Base-by-base conservation (phyloP, 495 filamentous ascomycete species). In the Xylaria venustula region DNA sequence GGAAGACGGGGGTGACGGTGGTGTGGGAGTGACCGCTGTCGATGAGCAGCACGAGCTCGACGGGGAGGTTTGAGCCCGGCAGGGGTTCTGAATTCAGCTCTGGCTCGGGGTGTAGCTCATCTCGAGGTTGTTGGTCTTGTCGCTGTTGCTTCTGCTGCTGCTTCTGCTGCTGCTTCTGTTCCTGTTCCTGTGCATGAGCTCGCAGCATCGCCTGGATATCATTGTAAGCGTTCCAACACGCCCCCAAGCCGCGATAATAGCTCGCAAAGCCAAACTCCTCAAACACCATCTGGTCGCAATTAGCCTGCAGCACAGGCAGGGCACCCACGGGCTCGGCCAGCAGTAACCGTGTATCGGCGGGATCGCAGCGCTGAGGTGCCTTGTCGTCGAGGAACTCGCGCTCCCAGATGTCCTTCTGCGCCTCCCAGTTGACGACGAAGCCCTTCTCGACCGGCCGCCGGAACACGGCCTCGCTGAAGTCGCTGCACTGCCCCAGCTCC, bases 211-310 rank as follows among this genome's bases (percentile, higher is more conserved):
- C 71, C 67, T 86, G 83, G 48, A 91, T 75, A 60, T 95, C 87
- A 57, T 92, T 89, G 81, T 94, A 97, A 1, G 92, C 88, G 66
- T 96, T 94, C 42, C 96, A 79, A 0, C 86, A 68, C 86, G 70
- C 63, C 88, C 88, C 88, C 58, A 90, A 73, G 65, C 82, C 87
- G 49, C 94, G 83, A 58, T 86, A 87, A 73, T 95, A 96, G 47
- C 87, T 86, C 17, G 88, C 84, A 74, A 98, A 98, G n/a, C 91
- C 91, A 80, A 92, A 98, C 71, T 98, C 93, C 70, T 99, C 94
- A 78, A 98, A 98, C 0, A 97, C 84, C 70, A 99, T 91, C 79
- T 99, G 91, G 71, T 98, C 94, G 59, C 90, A 91, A 69, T 97
- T 92, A 17, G 84, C 85, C 74, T 97, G 93, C 53, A 99, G 75